Conservation (phyloP, 1,284 basidiomycete genomes). For the Ceratobasidium sp. region DNA sequence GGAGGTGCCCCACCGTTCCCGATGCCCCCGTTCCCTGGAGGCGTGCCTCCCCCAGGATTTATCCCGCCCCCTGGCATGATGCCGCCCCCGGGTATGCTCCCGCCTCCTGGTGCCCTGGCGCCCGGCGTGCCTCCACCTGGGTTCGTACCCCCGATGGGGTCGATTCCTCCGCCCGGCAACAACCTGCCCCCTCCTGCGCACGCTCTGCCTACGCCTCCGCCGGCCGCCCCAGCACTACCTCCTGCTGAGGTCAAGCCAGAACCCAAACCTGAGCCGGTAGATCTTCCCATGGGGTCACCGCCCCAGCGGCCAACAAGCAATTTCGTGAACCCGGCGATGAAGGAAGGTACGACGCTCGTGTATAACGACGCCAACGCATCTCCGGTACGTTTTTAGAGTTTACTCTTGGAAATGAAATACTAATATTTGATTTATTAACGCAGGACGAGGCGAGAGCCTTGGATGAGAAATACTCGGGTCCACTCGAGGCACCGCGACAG, state of each 20-base stretch:
- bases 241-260: slow-evolving; percentile 18
- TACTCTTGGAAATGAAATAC: not conserved
- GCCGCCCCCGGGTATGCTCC: slow-evolving; percentile 18
- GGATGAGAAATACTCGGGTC: slow-evolving; percentile 36
- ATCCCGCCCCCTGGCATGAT: slow-evolving; percentile 39
- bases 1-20: slow-evolving; percentile 37
- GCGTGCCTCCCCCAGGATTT: too few relatives aligned
- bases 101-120: slow-evolving; percentile 15
- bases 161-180: not conserved
- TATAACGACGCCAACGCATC: slow-evolving; percentile 43
- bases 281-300: not conserved
- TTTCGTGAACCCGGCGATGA: slow-evolving; percentile 42
- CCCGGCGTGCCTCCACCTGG: slow-evolving; percentile 8
- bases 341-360: slow-evolving; percentile 41
- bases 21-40: too few relatives aligned
- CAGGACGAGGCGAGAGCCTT: slow-evolving; percentile 43
- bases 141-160: not conserved
- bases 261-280: not conserved
- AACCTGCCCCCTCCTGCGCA: slow-evolving; percentile 9
- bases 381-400: slow-evolving; percentile 33
- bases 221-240: not conserved
- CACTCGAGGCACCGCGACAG: not conserved
- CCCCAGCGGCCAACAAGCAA: slow-evolving; percentile 7
- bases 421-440: not conserved
- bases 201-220: not conserved